These are phyloP conservation scores for Fusarium temperatum DNA, from an alignment of 2,329 filamentous ascomycete species.

Conservation along the genomic window DNA sequence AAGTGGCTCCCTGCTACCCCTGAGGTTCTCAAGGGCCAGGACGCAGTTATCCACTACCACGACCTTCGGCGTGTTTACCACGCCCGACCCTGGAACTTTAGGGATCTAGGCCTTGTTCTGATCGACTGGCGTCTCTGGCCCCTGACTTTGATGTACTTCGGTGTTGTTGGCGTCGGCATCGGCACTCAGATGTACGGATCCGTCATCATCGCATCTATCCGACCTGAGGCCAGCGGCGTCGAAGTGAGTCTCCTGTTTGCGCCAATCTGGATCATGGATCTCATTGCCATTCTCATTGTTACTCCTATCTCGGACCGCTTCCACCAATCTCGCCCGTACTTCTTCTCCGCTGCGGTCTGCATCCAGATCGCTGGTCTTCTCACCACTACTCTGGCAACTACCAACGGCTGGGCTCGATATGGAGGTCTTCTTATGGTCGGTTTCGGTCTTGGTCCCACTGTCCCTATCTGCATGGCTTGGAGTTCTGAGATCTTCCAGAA, in stretches of 20 bases:
- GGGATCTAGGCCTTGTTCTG: conserved; percentile 75
- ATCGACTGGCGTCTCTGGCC: conserved; percentile 92
- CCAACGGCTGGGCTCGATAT: conserved; percentile 83
- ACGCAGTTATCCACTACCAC: conserved; percentile 83
- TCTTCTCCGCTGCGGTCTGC: conserved; percentile 79
- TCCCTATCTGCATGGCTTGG: conserved; percentile 95
- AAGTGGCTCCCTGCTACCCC: conserved; percentile 74
- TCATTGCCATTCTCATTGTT: conserved; percentile 84
- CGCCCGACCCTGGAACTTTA: conserved; percentile 74
- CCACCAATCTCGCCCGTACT: conserved; percentile 79
- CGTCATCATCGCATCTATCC: conserved; percentile 83
- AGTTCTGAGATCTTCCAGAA: conserved; percentile 89
- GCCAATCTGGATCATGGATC: conserved; percentile 94
- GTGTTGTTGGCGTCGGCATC: conserved; percentile 91
- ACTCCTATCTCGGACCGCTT: conserved; percentile 90
- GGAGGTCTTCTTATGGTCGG: conserved; percentile 89
- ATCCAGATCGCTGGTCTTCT: conserved; percentile 86
- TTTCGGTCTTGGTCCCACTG: conserved; percentile 88
- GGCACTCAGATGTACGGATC: conserved; percentile 89
- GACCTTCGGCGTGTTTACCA: conserved; percentile 86
- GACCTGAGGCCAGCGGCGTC: conserved; percentile 75
- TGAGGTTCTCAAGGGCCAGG: conserved; percentile 78
- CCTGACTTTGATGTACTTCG: conserved; percentile 90
- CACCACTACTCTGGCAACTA: conserved; percentile 76
- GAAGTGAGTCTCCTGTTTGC: conserved; percentile 85